Evolutionary conservation across 768 basidiomycete species (phyloP).

Genomic region (Amanita fuliginea): DNA sequence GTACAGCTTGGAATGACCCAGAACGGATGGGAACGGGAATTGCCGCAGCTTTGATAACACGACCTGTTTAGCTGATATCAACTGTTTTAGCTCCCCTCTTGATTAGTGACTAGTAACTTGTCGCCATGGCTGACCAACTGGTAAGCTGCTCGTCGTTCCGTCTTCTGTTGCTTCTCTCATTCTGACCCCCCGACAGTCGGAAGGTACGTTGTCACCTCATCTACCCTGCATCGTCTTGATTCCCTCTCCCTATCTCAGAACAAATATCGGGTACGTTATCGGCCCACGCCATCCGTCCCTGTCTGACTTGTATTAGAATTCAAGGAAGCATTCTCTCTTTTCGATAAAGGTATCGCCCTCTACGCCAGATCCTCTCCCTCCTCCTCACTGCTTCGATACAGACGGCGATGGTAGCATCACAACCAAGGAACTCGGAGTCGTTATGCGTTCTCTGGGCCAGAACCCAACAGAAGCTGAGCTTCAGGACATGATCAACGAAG

Average conservation of each 20-base stretch:
- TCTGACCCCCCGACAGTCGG: not conserved
- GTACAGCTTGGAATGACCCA: conserved; percentile 51
- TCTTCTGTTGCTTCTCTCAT: not conserved
- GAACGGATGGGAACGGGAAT: not conserved
- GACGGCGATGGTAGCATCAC: conserved; percentile 8
- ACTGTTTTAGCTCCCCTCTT: too few relatives aligned
- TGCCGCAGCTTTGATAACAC: not conserved
- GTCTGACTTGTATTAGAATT: conserved; percentile 11
- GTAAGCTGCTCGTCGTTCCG: not conserved
- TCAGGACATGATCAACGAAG: conserved; percentile 8
- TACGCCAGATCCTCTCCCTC: not conserved
- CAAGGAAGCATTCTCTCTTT: conserved; percentile 17
- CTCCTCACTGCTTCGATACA: not conserved
- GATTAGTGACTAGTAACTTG: too few relatives aligned
- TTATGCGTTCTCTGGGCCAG: conserved; percentile 7
- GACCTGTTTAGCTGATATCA: too few relatives aligned
- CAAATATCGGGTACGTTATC: conserved; percentile 14
- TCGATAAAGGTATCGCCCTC: conserved; percentile 14
- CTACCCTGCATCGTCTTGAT: not conserved
- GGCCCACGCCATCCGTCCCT: not conserved
- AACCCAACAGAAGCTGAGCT: conserved; percentile 7
- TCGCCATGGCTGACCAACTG: conserved; percentile 6
- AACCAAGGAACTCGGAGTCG: conserved; percentile 5
- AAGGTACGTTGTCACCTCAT: not conserved
- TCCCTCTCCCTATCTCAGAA: conserved; percentile 5